Percentiles rank a stretch among this genome's conserved stretches.
Evolutionary conservation across 169 alveolate species (phyloP).

Genomic region (Plasmodium billcollinsi): DNA sequence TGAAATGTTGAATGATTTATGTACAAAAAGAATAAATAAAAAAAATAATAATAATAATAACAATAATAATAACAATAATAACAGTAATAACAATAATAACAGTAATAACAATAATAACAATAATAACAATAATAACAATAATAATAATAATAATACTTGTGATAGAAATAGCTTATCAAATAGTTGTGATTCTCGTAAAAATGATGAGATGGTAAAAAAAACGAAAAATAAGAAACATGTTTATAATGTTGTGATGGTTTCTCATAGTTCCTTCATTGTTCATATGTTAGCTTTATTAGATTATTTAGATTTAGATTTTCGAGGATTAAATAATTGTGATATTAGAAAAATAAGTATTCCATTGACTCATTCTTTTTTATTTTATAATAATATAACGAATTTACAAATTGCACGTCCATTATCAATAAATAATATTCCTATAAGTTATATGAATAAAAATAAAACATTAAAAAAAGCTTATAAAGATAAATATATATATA

Average conservation of each 20-base stretch:
- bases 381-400: slow-evolving; percentile 59
- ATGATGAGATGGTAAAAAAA: not conserved
- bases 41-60: not conserved
- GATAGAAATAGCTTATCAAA: not conserved
- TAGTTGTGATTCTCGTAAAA: not conserved
- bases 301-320: slow-evolving; percentile 39
- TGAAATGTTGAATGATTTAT: not conserved
- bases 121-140: not conserved
- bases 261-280: slow-evolving; percentile 63
- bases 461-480: slow-evolving; percentile 41
- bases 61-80: no score
- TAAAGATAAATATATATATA: slow-evolving; percentile 52
- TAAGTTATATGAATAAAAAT: slow-evolving; percentile 17
- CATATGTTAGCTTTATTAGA: slow-evolving; percentile 55
- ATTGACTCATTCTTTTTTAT: slow-evolving; percentile 36
- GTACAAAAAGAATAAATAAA: not conserved
- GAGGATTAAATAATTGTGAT: slow-evolving; percentile 53
- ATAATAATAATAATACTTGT: not conserved
- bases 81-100: no score
- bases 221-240: slow-evolving; percentile 8
- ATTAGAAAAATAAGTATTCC: slow-evolving; percentile 50
- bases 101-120: not conserved
- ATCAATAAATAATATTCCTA: slow-evolving; percentile 22
- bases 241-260: slow-evolving; percentile 40
- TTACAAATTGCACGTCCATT: slow-evolving; percentile 46